Evolutionary conservation across 441 rosid genomes (phyloP), one percentile per base, ranked within the genome.

Genomic region (Jatropha podagrica): DNA sequence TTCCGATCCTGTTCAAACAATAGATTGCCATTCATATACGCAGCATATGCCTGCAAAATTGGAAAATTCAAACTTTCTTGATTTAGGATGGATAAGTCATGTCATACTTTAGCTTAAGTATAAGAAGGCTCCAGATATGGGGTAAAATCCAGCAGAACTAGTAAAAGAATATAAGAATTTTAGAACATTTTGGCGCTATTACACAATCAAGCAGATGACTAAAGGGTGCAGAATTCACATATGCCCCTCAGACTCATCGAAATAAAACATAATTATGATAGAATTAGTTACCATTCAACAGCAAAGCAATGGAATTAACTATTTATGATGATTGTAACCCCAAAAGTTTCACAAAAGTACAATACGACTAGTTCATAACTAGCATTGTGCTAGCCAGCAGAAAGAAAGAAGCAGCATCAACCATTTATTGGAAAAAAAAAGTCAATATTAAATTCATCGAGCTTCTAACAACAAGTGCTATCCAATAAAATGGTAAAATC

Each of bases 1-100:
- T 88, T 96, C 77, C 86, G 85, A 79, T 96, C 99, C 88, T 96
- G 98, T 87, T 96, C 99, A 82, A 96, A 96, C 86, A 96, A 82
- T 79, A 96, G 83, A 83, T 75, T 92, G 72, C 95, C 99, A 87
- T 94, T 90, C 98, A 94, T 96, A 82, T 92, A 96, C 76, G 98
- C 92, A 15, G 95, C 94, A 85, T 96, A 96, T 80, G 98, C 98
- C 98, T 96, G 83, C 67, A 81, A 73, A 79, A 18, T 64, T 68
- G 46, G 52, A 55, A 68, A 78, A 17, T 14, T 41, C 81, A 73
- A 70, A 74, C 37, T n/a, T 65, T 27, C 41, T 68, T 40, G 64
- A 71, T 12, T 56, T 58, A 63, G 40, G 72, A 75, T 55, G 42
- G 64, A 66, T 65, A 74, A 55, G 32, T 3, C 32, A n/a, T 14